Evolutionary conservation across 129 eudicot species (phyloP).

Genomic region (Erigeron canadensis): DNA sequence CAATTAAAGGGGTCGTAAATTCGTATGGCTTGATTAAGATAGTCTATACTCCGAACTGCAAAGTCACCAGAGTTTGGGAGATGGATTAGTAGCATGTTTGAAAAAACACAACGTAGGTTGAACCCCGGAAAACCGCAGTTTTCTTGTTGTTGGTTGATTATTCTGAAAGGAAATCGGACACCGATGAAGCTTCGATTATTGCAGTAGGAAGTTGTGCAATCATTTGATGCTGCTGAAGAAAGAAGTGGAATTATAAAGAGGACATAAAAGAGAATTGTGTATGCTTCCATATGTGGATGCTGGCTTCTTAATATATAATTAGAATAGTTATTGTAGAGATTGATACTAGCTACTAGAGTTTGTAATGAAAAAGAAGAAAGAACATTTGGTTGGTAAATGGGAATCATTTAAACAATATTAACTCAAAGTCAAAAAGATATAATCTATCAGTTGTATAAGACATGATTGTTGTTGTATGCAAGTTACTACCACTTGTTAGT

Average conservation of each 20-base stretch:
- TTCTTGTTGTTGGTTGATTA: slow-evolving; percentile 27
- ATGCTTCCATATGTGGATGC: slow-evolving; percentile 29
- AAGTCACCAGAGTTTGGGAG: slow-evolving; percentile 51
- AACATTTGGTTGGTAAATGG: neutral
- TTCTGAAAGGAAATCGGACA: slow-evolving; percentile 51
- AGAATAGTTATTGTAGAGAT: neutral
- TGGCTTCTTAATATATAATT: neutral
- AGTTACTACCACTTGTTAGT: slow-evolving; percentile 5
- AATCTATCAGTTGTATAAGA: neutral
- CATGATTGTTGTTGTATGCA: neutral
- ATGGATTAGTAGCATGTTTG: slow-evolving; percentile 20
- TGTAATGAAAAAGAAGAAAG: neutral
- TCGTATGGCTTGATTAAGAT: slow-evolving; percentile 37
- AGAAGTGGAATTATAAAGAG: slow-evolving; percentile 26
- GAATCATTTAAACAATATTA: neutral
- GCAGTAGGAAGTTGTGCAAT: slow-evolving; percentile 41
- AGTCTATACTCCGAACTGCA: slow-evolving; percentile 45
- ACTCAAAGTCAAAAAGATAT: slow-evolving; percentile 10
- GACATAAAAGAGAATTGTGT: neutral
- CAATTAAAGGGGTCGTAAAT: slow-evolving; percentile 52
- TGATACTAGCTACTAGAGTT: neutral
- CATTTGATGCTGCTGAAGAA: slow-evolving; percentile 22
- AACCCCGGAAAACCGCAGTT: slow-evolving; percentile 50
- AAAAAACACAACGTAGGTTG: slow-evolving; percentile 36
- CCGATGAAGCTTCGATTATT: slow-evolving; percentile 24